Conservation (phyloP, 192 early-diverging fungal genomes). For the Obelidium mucronatum region DNA sequence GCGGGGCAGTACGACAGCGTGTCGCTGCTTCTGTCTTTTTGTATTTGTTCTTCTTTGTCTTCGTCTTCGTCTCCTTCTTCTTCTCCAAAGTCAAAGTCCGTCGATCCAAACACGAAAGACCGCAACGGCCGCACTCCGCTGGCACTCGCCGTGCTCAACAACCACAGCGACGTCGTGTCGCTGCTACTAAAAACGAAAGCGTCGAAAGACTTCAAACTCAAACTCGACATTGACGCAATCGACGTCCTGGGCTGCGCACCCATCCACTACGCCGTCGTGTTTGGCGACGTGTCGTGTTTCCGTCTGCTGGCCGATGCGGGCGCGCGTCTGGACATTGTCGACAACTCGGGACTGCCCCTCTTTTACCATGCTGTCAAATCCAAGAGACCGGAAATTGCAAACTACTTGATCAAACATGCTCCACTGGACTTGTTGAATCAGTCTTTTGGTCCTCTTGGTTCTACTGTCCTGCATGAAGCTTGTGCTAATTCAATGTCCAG, state of each 20-base stretch:
- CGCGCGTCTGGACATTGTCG: not conserved
- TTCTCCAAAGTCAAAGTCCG: too few species aligned
- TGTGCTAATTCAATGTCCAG: not conserved
- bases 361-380: constrained; percentile 14
- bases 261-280: not conserved
- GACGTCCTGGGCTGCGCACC: not conserved
- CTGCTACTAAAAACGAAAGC: not conserved
- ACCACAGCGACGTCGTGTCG: not conserved
- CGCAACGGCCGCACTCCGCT: not conserved
- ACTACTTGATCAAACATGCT: not conserved
- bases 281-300: not conserved
- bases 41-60: too few species aligned
- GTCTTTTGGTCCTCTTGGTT: not conserved
- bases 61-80: too few species aligned
- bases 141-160: not conserved
- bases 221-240: not conserved
- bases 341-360: constrained; percentile 14
- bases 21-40: too few species aligned
- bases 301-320: not conserved
- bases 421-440: not conserved
- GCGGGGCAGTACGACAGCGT: too few species aligned
- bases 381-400: not conserved
- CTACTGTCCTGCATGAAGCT: not conserved
- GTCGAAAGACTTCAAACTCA: too few species aligned
- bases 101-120: too few species aligned